Conservation (phyloP, 2,329 filamentous ascomycete genomes). For the Phyllosticta paracitricarpa region DNA sequence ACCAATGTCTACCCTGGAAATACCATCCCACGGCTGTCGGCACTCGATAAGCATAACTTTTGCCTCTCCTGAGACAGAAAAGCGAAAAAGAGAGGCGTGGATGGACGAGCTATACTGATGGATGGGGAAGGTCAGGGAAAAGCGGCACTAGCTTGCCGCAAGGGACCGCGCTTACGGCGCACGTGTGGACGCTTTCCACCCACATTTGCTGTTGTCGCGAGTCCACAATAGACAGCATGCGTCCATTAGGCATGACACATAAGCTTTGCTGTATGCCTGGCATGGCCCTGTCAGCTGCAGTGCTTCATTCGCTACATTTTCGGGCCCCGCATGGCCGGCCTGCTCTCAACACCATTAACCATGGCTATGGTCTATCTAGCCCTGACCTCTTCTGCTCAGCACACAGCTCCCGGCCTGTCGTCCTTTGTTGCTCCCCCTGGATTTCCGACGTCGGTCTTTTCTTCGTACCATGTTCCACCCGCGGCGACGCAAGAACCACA, state of each 20-base stretch:
- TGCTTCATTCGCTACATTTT: neutral
- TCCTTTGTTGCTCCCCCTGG: constrained; percentile 35
- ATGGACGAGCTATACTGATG: neutral
- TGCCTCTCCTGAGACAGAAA: neutral
- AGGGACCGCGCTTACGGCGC: neutral
- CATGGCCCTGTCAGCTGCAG: neutral
- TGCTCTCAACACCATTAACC: neutral
- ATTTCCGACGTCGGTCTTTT: constrained; percentile 43
- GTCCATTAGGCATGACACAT: neutral
- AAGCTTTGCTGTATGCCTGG: neutral
- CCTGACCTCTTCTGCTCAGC: neutral
- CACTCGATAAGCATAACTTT: neutral
- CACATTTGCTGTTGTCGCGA: neutral
- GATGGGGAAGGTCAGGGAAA: neutral
- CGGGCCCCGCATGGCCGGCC: neutral
- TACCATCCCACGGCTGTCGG: neutral
- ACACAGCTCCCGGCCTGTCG: constrained; percentile 22
- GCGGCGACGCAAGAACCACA: constrained; percentile 42
- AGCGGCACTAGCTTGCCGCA: neutral
- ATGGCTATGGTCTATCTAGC: constrained; percentile 31
- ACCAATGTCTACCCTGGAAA: neutral
- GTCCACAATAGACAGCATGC: neutral
- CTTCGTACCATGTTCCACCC: constrained; percentile 39
- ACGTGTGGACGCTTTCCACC: neutral
- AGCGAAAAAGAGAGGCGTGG: neutral